phyloP scores from a whole-genome alignment of 352 stramenopile genomes.

The Pythium periplocum region DNA sequence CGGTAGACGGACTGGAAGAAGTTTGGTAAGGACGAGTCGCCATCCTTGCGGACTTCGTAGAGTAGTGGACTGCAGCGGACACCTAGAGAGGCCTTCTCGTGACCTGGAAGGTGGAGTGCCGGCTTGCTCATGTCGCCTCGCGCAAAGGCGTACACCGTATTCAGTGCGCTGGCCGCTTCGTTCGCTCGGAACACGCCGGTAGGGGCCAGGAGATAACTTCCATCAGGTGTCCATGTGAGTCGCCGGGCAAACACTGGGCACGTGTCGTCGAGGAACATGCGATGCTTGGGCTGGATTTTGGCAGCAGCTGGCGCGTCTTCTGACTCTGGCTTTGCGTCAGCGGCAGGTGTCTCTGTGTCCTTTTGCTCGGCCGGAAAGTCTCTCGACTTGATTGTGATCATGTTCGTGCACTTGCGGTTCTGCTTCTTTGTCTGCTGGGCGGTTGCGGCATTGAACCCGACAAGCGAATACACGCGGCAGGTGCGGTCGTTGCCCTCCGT shows the following conservation, averaged over 20 bases:
- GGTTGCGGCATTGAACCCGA: slow-evolving; percentile 50
- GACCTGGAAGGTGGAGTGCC: slow-evolving; percentile 87
- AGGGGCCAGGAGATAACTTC: slow-evolving; percentile 88
- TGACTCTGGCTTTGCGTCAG: slow-evolving; percentile 7
- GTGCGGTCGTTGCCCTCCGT: slow-evolving; percentile 94
- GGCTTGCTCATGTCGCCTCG: slow-evolving; percentile 90
- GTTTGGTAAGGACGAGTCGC: slow-evolving; percentile 21
- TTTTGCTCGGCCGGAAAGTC: slow-evolving; percentile 32
- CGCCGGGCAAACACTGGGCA: slow-evolving; percentile 93
- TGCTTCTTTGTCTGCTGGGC: slow-evolving; percentile 57
- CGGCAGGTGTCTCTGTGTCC: neutral
- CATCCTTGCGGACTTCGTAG: slow-evolving; percentile 69
- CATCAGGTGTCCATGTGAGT: slow-evolving; percentile 90
- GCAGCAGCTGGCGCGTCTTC: slow-evolving; percentile 5
- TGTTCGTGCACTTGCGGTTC: slow-evolving; percentile 62
- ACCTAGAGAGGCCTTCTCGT: slow-evolving; percentile 91
- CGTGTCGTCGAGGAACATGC: slow-evolving; percentile 93
- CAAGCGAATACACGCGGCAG: slow-evolving; percentile 89
- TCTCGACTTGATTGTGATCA: slow-evolving; percentile 76
- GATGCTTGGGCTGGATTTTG: slow-evolving; percentile 45
- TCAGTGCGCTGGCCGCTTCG: slow-evolving; percentile 33
- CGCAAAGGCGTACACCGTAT: slow-evolving; percentile 94
- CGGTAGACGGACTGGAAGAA: slow-evolving; percentile 81
- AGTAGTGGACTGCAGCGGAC: slow-evolving; percentile 92
- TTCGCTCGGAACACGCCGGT: slow-evolving; percentile 64